These are phyloP conservation scores for Leccinum griseonigrum DNA, from an alignment of 1,284 basidiomycete genomes.

Conservation along the genomic window DNA sequence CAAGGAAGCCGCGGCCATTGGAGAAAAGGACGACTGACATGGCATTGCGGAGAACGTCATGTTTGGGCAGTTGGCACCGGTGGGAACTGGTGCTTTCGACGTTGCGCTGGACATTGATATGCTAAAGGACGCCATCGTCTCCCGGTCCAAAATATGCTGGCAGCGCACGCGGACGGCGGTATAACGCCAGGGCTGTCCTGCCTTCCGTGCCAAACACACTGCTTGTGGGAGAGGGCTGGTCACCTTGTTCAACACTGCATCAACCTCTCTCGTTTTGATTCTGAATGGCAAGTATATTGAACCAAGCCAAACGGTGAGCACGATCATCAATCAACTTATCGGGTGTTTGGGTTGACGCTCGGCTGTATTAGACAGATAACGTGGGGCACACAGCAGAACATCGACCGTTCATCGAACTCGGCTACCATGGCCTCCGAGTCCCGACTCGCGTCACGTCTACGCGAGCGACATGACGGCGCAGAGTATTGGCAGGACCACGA, in stretches of 20 bases:
- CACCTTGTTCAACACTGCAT: constrained; percentile 39
- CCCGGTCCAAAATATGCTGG: constrained; percentile 84
- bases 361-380: constrained; percentile 61
- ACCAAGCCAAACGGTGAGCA: constrained; percentile 60
- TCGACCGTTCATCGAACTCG: constrained; percentile 65
- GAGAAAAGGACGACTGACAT: constrained; percentile 97
- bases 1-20: constrained; percentile 94
- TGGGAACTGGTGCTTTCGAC: constrained; percentile 96
- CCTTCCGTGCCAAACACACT: constrained; percentile 28
- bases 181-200: constrained; percentile 77
- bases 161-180: constrained; percentile 77
- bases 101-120: constrained; percentile 96
- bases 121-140: constrained; percentile 98
- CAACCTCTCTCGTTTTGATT: constrained; percentile 75
- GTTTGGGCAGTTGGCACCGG: constrained; percentile 99
- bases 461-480: constrained; percentile 42
- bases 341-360: neutral
- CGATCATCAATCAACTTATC: no score
- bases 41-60: constrained; percentile 98
- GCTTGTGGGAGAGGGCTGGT: constrained; percentile 73
- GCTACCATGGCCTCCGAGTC: constrained; percentile 80
- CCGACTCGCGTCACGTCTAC: constrained; percentile 50
- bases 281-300: constrained; percentile 79
- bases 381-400: constrained; percentile 89
- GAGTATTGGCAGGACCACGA: no score